Percentiles rank a stretch among this genome's conserved stretches.
phyloP scores from a whole-genome alignment of 2,329 filamentous ascomycete species.

The Arachnomyces sp. region DNA sequence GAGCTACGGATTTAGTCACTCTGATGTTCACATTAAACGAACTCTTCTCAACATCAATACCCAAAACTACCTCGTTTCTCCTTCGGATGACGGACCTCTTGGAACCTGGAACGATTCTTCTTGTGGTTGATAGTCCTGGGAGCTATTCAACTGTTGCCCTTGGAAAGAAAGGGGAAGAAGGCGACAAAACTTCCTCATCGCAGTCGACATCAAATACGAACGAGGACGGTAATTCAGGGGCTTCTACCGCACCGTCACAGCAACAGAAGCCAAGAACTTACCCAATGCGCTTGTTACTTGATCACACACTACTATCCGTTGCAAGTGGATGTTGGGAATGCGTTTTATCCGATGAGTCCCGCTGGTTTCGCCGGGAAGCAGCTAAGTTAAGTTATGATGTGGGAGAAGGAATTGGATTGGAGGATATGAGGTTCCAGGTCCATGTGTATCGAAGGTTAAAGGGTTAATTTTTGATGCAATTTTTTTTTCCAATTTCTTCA shows the following conservation, averaged over 20 bases:
- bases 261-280: conserved; percentile 53
- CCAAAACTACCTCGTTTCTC: conserved; percentile 68
- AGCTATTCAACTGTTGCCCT: conserved; percentile 80
- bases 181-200: not conserved
- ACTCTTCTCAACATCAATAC: conserved; percentile 70
- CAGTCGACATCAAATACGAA: conserved; percentile 6
- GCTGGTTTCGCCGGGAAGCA: conserved; percentile 71
- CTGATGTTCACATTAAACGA: conserved; percentile 94
- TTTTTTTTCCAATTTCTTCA: too few species aligned
- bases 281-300: conserved; percentile 87
- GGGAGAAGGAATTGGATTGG: conserved; percentile 74
- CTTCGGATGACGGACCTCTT: conserved; percentile 56
- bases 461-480: too few species aligned
- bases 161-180: conserved; percentile 40
- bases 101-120: conserved; percentile 55
- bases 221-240: not conserved
- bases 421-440: conserved; percentile 93
- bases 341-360: conserved; percentile 63
- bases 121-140: conserved; percentile 88
- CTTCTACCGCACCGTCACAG: conserved; percentile 18
- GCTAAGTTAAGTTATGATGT: conserved; percentile 65
- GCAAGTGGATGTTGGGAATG: conserved; percentile 59
- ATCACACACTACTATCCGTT: conserved; percentile 61
- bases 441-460: conserved; percentile 59
- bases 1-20: conserved; percentile 55